phyloP scores from a whole-genome alignment of 2,329 filamentous ascomycete genomes.

The Stachybotrys chlorohalonatus region DNA sequence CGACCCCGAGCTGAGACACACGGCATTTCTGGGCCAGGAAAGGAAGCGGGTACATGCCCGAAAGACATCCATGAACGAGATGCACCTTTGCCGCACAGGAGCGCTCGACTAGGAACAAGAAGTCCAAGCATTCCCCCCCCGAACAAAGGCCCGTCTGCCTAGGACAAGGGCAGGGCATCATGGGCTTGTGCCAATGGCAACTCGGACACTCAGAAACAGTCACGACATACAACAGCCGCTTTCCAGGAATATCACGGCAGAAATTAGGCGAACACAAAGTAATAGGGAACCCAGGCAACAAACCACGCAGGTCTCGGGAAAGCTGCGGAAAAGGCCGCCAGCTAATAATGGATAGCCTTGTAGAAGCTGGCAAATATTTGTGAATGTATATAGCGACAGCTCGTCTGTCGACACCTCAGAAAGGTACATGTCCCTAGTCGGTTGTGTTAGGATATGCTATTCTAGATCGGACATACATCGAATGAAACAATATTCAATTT shows the following conservation, averaged over 20 bases:
- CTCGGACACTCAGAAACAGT: neutral
- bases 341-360: neutral
- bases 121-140: neutral
- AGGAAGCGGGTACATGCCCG: neutral
- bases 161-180: neutral
- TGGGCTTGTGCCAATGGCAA: neutral
- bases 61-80: neutral
- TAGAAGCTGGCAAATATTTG: neutral
- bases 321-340: constrained; percentile 1
- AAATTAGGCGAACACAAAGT: neutral
- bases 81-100: neutral
- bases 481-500: neutral
- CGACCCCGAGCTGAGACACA: neutral
- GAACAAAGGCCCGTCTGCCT: neutral
- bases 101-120: neutral
- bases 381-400: neutral
- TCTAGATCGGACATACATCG: neutral
- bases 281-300: neutral
- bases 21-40: neutral
- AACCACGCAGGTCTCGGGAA: neutral
- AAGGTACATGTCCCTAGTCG: neutral
- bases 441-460: neutral
- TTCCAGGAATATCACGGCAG: neutral
- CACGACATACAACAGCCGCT: neutral
- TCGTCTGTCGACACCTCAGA: neutral